Evolutionary conservation across 1,139 yeast species (phyloP).

Genomic region (Pichia sp.): DNA sequence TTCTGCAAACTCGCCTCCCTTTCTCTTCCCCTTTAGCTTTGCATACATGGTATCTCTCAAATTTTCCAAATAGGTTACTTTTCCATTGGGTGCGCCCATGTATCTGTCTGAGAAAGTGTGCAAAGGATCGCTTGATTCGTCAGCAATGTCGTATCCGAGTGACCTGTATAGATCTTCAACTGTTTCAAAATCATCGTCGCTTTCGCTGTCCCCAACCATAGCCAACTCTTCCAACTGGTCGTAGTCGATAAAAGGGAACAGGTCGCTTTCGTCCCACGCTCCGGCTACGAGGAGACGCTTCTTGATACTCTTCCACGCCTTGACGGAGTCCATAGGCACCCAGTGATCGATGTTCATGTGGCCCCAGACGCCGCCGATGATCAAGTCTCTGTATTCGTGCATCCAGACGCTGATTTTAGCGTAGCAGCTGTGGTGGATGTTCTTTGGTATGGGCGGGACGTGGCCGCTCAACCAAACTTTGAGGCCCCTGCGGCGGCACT

Average conservation of each 20-base stretch:
- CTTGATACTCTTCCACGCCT: constrained; percentile 55
- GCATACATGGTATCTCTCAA: constrained; percentile 53
- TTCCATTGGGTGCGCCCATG: constrained; percentile 57
- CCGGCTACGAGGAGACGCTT: constrained; percentile 26
- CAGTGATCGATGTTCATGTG: constrained; percentile 90
- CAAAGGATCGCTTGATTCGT: constrained; percentile 11
- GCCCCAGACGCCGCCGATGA: constrained; percentile 78
- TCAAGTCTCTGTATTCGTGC: constrained; percentile 75
- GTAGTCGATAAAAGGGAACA: constrained; percentile 17
- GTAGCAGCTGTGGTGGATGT: constrained; percentile 66
- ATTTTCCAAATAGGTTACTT: constrained; percentile 55
- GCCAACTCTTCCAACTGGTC: constrained; percentile 18
- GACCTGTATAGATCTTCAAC: constrained; percentile 13
- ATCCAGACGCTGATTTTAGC: constrained; percentile 73
- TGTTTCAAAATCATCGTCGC: constrained; percentile 13
- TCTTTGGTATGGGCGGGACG: constrained; percentile 81
- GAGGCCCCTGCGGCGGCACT: constrained; percentile 68
- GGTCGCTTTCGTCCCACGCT: constrained; percentile 7
- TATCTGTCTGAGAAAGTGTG: constrained; percentile 36
- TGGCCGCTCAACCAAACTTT: constrained; percentile 87
- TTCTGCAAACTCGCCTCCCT: constrained; percentile 46
- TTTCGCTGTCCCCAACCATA: neutral
- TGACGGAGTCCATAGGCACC: constrained; percentile 66
- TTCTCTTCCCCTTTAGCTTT: constrained; percentile 40
- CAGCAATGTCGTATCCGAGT: constrained; percentile 13